Percentiles rank a stretch among this genome's conserved stretches.
These are phyloP conservation scores for Funneliformis geosporum DNA, from an alignment of 192 early-diverging fungal species.

Conservation along the genomic window DNA sequence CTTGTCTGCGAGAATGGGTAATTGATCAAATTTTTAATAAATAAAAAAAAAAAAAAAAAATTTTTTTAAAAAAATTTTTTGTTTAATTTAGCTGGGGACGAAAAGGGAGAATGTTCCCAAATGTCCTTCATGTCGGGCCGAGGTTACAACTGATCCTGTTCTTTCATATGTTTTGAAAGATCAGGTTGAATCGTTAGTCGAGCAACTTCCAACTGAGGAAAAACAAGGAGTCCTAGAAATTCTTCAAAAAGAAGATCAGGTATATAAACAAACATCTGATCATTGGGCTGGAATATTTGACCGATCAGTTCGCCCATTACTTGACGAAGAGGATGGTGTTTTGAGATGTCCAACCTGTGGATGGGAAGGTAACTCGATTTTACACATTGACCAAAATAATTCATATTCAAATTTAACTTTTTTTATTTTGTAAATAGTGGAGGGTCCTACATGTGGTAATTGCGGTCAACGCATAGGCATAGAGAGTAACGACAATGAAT, in stretches of 20 bases:
- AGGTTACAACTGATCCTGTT: constrained; percentile 36
- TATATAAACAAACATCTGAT: constrained; percentile 7
- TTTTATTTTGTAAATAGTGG: background rate
- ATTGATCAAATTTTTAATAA: constrained; percentile 14
- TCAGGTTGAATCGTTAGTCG: constrained; percentile 39
- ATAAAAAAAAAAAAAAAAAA: too few species aligned
- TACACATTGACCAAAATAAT: background rate
- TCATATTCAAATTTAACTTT: background rate
- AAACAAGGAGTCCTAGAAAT: constrained; percentile 11
- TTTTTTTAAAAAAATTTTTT: background rate
- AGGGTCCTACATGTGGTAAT: background rate
- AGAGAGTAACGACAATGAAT: background rate
- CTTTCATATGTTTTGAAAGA: constrained; percentile 42
- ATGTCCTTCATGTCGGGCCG: constrained; percentile 43
- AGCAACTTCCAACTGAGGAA: constrained; percentile 34
- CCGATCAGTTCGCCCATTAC: background rate
- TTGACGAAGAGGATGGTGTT: background rate
- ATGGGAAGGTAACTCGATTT: background rate
- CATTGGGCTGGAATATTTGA: background rate
- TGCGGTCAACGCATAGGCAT: background rate
- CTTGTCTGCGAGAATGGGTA: constrained; percentile 42
- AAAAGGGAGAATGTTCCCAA: constrained; percentile 5
- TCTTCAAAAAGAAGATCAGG: constrained; percentile 32
- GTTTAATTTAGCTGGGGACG: background rate
- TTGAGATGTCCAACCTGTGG: background rate